Conservation (phyloP, 1,139 yeast genomes). For the Saccharomyces pastorianus region DNA sequence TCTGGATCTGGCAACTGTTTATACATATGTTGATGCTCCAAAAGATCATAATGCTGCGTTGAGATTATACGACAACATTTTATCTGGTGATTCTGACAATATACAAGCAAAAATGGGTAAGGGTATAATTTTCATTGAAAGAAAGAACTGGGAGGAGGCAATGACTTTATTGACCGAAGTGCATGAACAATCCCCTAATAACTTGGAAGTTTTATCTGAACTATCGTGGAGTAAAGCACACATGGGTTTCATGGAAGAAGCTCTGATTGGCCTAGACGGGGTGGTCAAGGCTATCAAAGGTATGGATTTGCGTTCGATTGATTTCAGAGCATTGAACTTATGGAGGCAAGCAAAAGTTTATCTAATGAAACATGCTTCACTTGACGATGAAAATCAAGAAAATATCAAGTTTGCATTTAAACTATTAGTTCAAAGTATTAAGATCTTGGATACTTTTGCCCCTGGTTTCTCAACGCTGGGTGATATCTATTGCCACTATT, state of each 20-base stretch:
- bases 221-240: slow-evolving; percentile 72
- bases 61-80: slow-evolving; percentile 57
- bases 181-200: slow-evolving; percentile 41
- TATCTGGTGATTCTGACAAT: slow-evolving; percentile 44
- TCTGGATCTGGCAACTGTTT: slow-evolving; percentile 63
- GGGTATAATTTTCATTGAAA: slow-evolving; percentile 67
- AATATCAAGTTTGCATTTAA: slow-evolving; percentile 40
- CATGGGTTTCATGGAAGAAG: slow-evolving; percentile 43
- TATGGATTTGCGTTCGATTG: slow-evolving; percentile 44
- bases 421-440: slow-evolving; percentile 53
- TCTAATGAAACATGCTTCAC: slow-evolving; percentile 29
- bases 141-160: slow-evolving; percentile 51
- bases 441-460: slow-evolving; percentile 56
- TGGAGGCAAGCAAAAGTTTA: slow-evolving; percentile 71
- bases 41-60: slow-evolving; percentile 73
- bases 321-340: slow-evolving; percentile 49
- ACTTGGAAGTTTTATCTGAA: slow-evolving; percentile 59
- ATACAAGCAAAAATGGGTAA: slow-evolving; percentile 69
- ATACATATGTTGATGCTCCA: slow-evolving; percentile 84
- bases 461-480: slow-evolving; percentile 81
- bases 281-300: slow-evolving; percentile 44
- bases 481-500: slow-evolving; percentile 49
- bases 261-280: slow-evolving; percentile 43
- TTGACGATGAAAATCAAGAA: slow-evolving; percentile 16
- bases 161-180: slow-evolving; percentile 45